Conservation (phyloP, 768 basidiomycete species). For the Serendipita vermifera region DNA sequence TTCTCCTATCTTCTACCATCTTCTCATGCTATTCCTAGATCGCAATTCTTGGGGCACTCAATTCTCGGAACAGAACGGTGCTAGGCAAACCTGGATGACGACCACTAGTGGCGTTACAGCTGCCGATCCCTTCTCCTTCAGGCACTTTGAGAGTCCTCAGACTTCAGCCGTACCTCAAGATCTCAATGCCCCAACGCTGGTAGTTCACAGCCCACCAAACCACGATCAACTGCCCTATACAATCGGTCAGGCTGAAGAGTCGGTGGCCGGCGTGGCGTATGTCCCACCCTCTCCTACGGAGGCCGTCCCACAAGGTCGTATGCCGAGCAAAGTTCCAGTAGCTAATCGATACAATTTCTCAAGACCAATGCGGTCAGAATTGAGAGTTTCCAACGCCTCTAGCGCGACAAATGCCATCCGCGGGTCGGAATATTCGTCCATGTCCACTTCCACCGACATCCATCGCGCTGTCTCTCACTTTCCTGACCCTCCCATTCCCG, state of each 20-base stretch:
- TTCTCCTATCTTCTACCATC: too few relatives aligned
- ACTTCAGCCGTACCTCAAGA: constrained; percentile 22
- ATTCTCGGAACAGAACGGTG: constrained; percentile 7
- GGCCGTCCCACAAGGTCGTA: background rate
- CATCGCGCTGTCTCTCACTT: background rate
- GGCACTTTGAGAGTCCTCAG: constrained; percentile 18
- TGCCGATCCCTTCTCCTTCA: constrained; percentile 18
- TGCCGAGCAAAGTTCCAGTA: background rate
- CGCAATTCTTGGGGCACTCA: background rate
- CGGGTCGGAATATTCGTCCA: constrained; percentile 3
- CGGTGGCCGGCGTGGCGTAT: background rate
- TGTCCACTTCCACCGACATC: background rate
- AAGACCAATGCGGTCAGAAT: background rate
- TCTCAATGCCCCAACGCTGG: background rate
- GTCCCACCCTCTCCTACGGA: constrained; percentile 2
- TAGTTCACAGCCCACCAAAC: constrained; percentile 3
- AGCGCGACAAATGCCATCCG: background rate
- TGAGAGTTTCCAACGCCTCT: background rate
- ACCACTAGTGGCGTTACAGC: constrained; percentile 3
- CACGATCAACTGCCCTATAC: too few relatives aligned
- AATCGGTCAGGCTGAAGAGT: too few relatives aligned
- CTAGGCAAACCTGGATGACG: constrained; percentile 12
- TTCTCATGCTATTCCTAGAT: too few relatives aligned
- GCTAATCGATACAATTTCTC: background rate
- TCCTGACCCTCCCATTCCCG: constrained; percentile 8